Conservation (phyloP, 257 asterid species). For the Nicotiana paniculata region DNA sequence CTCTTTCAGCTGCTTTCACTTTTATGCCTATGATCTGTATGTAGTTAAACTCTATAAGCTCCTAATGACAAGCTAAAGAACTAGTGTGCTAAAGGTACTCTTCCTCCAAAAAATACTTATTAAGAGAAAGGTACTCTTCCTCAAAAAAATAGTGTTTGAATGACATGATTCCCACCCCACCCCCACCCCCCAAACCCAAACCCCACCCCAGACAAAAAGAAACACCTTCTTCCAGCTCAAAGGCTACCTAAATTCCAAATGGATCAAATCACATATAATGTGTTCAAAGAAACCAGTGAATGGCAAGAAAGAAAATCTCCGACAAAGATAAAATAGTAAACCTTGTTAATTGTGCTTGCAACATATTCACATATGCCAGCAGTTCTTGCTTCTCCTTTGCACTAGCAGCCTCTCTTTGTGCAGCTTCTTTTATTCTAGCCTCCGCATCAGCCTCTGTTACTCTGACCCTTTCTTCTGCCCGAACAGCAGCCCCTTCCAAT, state of each 20-base stretch:
- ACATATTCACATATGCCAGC: slow-evolving; percentile 50
- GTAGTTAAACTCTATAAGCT: background rate
- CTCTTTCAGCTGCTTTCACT: background rate
- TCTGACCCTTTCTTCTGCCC: slow-evolving; percentile 91
- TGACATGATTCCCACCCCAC: background rate
- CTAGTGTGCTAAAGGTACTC: background rate
- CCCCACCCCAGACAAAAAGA: too few relatives aligned
- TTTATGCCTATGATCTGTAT: background rate
- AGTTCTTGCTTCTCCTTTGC: slow-evolving; percentile 76
- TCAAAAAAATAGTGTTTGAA: background rate
- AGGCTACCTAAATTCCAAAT: background rate
- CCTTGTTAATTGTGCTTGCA: slow-evolving; percentile 88
- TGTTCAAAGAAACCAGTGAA: background rate
- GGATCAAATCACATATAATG: slow-evolving; percentile 1
- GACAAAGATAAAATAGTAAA: slow-evolving; percentile 3
- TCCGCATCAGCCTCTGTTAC: slow-evolving; percentile 78
- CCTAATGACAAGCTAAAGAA: background rate
- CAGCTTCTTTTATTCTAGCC: slow-evolving; percentile 71
- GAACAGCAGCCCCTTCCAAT: slow-evolving; percentile 89
- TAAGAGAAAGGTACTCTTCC: background rate
- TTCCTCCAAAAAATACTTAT: background rate
- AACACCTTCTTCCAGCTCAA: background rate
- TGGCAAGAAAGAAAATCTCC: background rate
- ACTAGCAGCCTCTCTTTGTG: slow-evolving; percentile 58
- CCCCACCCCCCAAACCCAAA: background rate